Base-by-base conservation (phyloP, 495 filamentous ascomycete genomes). In the Penicillium bovifimosum region DNA sequence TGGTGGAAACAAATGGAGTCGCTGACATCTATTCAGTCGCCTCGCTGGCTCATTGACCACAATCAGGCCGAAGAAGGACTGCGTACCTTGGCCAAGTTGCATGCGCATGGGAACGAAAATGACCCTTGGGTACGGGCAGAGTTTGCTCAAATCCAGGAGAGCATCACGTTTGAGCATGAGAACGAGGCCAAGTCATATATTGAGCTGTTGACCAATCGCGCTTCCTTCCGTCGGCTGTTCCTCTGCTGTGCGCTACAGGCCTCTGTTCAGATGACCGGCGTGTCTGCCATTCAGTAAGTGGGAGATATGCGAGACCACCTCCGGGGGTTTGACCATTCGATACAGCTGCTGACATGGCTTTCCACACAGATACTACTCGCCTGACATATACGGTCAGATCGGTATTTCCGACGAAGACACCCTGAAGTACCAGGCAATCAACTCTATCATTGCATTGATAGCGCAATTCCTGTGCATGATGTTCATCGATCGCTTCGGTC, bases 361-460 rank as follows among this genome's bases (percentile, higher is more conserved):
- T n/a, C 8, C 26, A n/a, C 11, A 9, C 43, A 73, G 70, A 58
- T 87, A 89, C 61, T 88, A 85, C 62, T 82, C 77, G 13, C 80
- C 84, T n/a, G 73, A 60, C 0, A 87, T 88, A 55, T 84, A 82
- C 64, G 69, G 62, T 9, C 80, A 86, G 59, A 87, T 88, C 65
- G 86, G 86, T 10, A 86, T 89, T 56, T 62, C 65, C 6, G 75
- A 77, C 27, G 74, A 81, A 47, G 71, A 80, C n/a, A 81, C 86
- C 3, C 76, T 88, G 43, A 76, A 84, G 47, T 89, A 87, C 66
- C 85, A 88, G 62, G 83, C 81, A 20, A 88, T 87, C 63, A 84
- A 81, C 64, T 83, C 76, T 13, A 75, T 86, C 53, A 78, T 88
- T 51, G 85, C 83, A 1, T 64, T 89, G 11, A 50, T 86, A 20